These are phyloP conservation scores for Teratosphaeria epicoccoides DNA, from an alignment of 2,329 filamentous ascomycete genomes.

Conservation along the genomic window DNA sequence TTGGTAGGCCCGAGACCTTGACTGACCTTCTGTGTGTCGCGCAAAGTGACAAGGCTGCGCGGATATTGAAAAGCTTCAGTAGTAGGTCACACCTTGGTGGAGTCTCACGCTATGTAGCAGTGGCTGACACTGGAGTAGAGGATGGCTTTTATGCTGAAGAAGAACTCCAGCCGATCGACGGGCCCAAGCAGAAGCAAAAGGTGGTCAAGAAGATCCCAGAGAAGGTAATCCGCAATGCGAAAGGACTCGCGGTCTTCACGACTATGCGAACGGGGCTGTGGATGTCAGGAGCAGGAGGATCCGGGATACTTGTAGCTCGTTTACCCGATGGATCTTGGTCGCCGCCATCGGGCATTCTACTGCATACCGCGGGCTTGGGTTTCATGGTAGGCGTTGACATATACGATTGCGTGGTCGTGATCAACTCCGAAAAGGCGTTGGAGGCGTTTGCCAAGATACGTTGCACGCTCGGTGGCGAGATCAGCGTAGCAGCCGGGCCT, in stretches of 20 bases:
- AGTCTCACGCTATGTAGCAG: not conserved
- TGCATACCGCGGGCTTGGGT: constrained; percentile 79
- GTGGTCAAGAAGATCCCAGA: constrained; percentile 75
- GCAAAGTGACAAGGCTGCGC: constrained; percentile 76
- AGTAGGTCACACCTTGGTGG: constrained; percentile 42
- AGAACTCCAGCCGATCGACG: constrained; percentile 35
- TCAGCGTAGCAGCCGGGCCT: constrained; percentile 66
- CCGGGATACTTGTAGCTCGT: constrained; percentile 73
- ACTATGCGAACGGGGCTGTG: constrained; percentile 90
- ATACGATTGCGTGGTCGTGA: constrained; percentile 89
- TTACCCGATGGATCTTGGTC: constrained; percentile 84
- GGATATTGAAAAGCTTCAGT: constrained; percentile 84
- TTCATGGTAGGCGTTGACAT: constrained; percentile 89
- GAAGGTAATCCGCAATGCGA: constrained; percentile 74
- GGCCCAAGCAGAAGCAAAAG: constrained; percentile 50
- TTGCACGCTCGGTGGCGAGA: constrained; percentile 71
- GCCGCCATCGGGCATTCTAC: constrained; percentile 77
- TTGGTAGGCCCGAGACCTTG: not conserved
- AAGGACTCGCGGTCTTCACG: constrained; percentile 86
- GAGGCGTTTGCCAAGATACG: constrained; percentile 72
- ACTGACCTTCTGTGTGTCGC: not conserved
- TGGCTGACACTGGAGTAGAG: constrained; percentile 28
- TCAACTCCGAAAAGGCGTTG: constrained; percentile 75
- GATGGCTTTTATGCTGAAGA: constrained; percentile 59
- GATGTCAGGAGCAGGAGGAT: constrained; percentile 83